Conservation (phyloP, 768 basidiomycete species). For the Dentipellis fragilis region DNA sequence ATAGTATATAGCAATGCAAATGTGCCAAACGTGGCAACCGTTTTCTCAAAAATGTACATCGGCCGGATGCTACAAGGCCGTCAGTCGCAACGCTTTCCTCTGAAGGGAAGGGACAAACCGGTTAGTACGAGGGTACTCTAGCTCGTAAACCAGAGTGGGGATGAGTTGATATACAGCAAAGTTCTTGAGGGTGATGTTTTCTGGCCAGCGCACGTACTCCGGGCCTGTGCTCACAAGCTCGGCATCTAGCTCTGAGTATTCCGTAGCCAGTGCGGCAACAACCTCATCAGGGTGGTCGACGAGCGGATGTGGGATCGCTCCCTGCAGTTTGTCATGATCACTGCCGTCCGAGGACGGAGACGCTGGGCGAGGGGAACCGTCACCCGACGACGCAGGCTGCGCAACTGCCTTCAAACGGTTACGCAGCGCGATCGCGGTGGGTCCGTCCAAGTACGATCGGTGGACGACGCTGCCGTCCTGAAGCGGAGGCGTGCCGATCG, state of each 20-base stretch:
- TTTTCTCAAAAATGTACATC: conserved; percentile 61
- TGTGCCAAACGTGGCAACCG: conserved; percentile 87
- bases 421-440: conserved; percentile 42
- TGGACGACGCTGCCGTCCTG: conserved; percentile 30
- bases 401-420: conserved; percentile 32
- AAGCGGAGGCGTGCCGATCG: conserved; percentile 31
- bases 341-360: neutral
- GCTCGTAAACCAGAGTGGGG: conserved; percentile 91
- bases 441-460: conserved; percentile 44
- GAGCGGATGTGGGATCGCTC: conserved; percentile 34
- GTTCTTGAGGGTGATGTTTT: conserved; percentile 73
- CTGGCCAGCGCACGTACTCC: conserved; percentile 63
- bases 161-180: conserved; percentile 81
- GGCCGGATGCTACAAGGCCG: conserved; percentile 48
- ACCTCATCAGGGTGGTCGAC: conserved; percentile 53
- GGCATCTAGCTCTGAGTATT: conserved; percentile 64
- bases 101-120: conserved; percentile 33
- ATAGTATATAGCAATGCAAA: conserved; percentile 91
- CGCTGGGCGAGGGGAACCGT: neutral
- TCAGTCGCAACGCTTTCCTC: neutral
- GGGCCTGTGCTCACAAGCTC: conserved; percentile 73
- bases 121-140: conserved; percentile 91
- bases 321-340: conserved; percentile 9
- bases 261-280: conserved; percentile 62
- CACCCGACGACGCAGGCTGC: neutral